Base-by-base conservation (phyloP, 352 stramenopile genomes). In the Phytophthora megakarya region DNA sequence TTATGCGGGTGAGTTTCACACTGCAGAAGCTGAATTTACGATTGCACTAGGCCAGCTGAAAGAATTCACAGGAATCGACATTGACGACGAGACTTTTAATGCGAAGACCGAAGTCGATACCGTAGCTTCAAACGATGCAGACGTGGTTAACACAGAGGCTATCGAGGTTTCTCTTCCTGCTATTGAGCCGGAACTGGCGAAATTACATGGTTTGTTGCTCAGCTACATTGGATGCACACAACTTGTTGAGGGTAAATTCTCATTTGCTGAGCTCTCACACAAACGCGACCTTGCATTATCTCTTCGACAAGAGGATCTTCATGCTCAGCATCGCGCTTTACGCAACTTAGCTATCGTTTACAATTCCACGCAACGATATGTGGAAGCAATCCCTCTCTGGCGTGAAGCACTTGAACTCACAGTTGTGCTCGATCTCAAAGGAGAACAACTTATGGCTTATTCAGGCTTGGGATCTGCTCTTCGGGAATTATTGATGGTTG, bases 311-410 rank as follows among this genome's bases (percentile, higher is more conserved):
- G 80, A 87, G 57, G 80, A 89, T 51, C 67, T 87, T 35, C 55
- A 77, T 30, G 73, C 77, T 0, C 80, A 89, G 33, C 71, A 83
- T 12, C 78, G 80, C 2, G 75, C 77, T 2, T 53, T 81, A 26
- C 71, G 76, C 0, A 89, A 89, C 44, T 75, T 89, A 22, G 80
- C 80, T 1, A 60, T 83, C 21, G 52, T 83, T 23, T 83, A 76
- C 51, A 78, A 66, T 42, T 23, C 55, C 5, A 81, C 72, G 10
- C 73, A 84, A 23, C 74, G 76, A 3, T 84, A 80, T 40, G 32
- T 57, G n/a, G 74, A 87, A 26, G 71, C 77, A 5, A 71, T 85
- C 32, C 67, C 75, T 18, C 64, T 87, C 13, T 89, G 80, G 80
- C 71, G 73, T 26, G 80, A 89, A 60, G 67, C 61, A 0, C 46